Base-by-base conservation (phyloP, 202 grass and related monocot species). In the Eragrostis tef region DNA sequence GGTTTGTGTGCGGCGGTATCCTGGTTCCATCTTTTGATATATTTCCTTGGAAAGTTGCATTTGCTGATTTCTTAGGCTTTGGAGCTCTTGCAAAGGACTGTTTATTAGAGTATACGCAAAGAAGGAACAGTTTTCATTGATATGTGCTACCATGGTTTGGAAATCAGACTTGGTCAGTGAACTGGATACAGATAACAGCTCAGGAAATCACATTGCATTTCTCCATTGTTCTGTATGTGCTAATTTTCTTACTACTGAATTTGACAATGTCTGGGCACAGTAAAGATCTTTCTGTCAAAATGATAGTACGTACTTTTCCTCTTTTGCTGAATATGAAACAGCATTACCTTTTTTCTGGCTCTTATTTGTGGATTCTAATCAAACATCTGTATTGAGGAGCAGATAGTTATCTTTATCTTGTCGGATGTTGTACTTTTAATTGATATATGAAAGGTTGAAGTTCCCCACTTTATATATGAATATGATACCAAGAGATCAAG, bases 211-310 rank as follows among this genome's bases (percentile, higher is more conserved):
- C 41, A 61, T 26, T 76, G 21, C 8, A 1, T 17, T 12, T 6
- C 47, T 19, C 12, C 9, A 1, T 51, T 72, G 34, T 52, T n/a
- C 47, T 51, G 15, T 50, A 51, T 71, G 13, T 71, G 45, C 68
- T 71, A 51, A 29, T 31, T 19, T 71, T 31, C 68, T 29, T 25
- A 34, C 5, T 72, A 19, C 47, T 72, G 47, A 52, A 52, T 72
- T 52, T 11, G 25, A 31, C 29, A 31, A 31, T 31, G 29, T 31
- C 29, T 31, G 29, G 29, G 3, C 29, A 31, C 29, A 31, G 29
- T 31, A 31, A 31, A 31, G 29, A 31, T 31, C 29, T 31, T 42
- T 45, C 20, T 56, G 42, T 76, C n/a, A 61, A 13, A 45, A 11
- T 61, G 21, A 45, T 61, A 26, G 5, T 62, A 62, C n/a, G n/a